Percentiles rank a stretch among this genome's conserved stretches.
These are phyloP conservation scores for Periconia digitata DNA, from an alignment of 2,329 filamentous ascomycete species.

Conservation along the genomic window DNA sequence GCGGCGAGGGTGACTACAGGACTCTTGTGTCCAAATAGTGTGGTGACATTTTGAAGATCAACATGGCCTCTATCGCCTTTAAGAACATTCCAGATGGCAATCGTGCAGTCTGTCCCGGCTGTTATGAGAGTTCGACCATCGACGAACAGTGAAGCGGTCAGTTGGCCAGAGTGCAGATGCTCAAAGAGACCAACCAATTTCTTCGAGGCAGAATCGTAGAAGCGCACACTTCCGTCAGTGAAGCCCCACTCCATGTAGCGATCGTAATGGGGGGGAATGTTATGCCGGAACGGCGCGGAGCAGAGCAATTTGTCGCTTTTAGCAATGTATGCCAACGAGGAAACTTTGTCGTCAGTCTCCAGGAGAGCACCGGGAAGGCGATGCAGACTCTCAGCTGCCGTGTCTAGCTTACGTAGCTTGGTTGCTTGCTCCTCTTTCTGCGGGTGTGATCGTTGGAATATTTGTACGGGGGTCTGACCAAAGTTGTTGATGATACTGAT, in stretches of 20 bases:
- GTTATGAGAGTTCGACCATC: slow-evolving; percentile 91
- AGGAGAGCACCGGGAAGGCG: slow-evolving; percentile 78
- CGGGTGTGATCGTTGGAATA: slow-evolving; percentile 81
- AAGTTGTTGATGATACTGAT: slow-evolving; percentile 99
- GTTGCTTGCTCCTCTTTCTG: slow-evolving; percentile 69
- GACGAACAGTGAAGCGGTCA: slow-evolving; percentile 80
- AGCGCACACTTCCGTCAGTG: slow-evolving; percentile 87
- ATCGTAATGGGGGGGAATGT: slow-evolving; percentile 83
- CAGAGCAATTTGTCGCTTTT: slow-evolving; percentile 83
- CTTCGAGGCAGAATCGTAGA: slow-evolving; percentile 81
- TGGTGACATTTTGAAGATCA: slow-evolving; percentile 76
- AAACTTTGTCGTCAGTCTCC: slow-evolving; percentile 74
- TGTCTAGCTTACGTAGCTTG: slow-evolving; percentile 72
- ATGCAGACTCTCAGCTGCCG: slow-evolving; percentile 72
- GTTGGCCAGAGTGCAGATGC: slow-evolving; percentile 87
- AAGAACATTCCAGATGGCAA: slow-evolving; percentile 79
- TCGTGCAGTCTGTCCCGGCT: slow-evolving; percentile 86
- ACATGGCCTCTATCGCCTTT: slow-evolving; percentile 63
- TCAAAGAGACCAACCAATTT: slow-evolving; percentile 88
- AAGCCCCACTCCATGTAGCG: slow-evolving; percentile 97
- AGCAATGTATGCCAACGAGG: slow-evolving; percentile 74
- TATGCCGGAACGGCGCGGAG: slow-evolving; percentile 79
- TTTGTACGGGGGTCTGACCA: slow-evolving; percentile 93
- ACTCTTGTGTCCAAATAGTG: slow-evolving; percentile 86
- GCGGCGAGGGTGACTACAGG: slow-evolving; percentile 81